Conservation (phyloP, 2,329 filamentous ascomycete genomes). For the Aphanocladium album region DNA sequence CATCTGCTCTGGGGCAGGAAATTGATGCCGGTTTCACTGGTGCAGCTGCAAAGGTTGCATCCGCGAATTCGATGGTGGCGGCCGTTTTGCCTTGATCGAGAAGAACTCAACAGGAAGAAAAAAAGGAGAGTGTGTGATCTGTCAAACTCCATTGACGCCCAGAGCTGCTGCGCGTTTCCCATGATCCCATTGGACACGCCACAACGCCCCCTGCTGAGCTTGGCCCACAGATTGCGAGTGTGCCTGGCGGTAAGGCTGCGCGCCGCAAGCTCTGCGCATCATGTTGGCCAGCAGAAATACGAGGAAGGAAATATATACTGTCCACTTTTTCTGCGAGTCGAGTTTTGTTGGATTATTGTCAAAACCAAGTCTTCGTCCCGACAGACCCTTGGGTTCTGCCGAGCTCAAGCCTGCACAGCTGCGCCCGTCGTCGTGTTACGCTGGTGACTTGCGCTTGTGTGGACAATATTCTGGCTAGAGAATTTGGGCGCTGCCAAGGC, state of each 20-base stretch:
- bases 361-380: no score
- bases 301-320: no score
- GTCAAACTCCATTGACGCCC: conserved; percentile 1
- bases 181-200: background rate
- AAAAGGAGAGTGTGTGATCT: background rate
- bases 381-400: no score
- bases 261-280: background rate
- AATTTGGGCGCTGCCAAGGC: no score
- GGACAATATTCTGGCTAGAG: no score
- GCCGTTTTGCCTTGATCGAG: background rate
- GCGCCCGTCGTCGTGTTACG: no score
- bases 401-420: no score
- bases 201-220: background rate
- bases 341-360: no score
- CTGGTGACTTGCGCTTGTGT: no score
- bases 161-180: background rate
- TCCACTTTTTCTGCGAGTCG: no score
- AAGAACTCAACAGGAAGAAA: background rate
- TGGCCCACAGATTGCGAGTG: background rate
- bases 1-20: background rate
- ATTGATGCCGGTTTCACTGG: background rate
- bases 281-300: background rate
- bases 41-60: background rate
- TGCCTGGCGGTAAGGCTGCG: background rate
- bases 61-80: background rate